These are phyloP conservation scores for Rutstroemia sp. DNA, from an alignment of 2,329 filamentous ascomycete genomes.

Conservation along the genomic window DNA sequence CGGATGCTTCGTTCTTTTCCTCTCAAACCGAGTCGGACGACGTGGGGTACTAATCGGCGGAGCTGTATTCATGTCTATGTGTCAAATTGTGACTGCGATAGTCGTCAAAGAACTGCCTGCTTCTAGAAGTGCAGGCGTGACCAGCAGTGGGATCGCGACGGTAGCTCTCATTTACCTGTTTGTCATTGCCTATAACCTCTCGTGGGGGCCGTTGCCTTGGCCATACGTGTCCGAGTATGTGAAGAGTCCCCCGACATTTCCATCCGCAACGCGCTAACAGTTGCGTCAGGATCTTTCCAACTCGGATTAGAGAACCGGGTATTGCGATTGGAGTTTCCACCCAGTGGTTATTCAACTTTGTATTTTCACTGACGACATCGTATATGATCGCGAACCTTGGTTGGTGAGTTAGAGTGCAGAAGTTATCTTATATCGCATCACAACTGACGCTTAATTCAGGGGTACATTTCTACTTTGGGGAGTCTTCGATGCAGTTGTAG, in stretches of 20 bases:
- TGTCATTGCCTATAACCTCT: conserved; percentile 44
- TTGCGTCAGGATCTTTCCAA: neutral
- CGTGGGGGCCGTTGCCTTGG: conserved; percentile 45
- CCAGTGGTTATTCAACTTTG: conserved; percentile 47
- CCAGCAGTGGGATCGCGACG: conserved; percentile 39
- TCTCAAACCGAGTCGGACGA: conserved; percentile 41
- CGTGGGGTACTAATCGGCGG: conserved; percentile 36
- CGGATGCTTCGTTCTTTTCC: conserved; percentile 42
- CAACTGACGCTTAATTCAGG: conserved; percentile 8
- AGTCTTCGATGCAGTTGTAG: conserved; percentile 36
- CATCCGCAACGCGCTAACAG: conserved; percentile 36
- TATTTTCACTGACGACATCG: conserved; percentile 40
- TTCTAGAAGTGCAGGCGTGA: conserved; percentile 26
- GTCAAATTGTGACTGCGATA: conserved; percentile 37
- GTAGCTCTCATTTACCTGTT: conserved; percentile 48
- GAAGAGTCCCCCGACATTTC: conserved; percentile 12
- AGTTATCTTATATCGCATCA: neutral
- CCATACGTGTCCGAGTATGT: conserved; percentile 44
- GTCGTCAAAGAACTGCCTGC: conserved; percentile 37
- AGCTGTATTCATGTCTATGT: conserved; percentile 37
- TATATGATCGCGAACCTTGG: conserved; percentile 42
- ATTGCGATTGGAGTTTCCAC: conserved; percentile 43
- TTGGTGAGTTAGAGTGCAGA: conserved; percentile 21
- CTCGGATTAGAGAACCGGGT: conserved; percentile 32
- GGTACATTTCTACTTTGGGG: conserved; percentile 39